Evolutionary conservation across 2,329 filamentous ascomycete genomes (phyloP).

Genomic region (Parasarocladium wereldwijsianum): DNA sequence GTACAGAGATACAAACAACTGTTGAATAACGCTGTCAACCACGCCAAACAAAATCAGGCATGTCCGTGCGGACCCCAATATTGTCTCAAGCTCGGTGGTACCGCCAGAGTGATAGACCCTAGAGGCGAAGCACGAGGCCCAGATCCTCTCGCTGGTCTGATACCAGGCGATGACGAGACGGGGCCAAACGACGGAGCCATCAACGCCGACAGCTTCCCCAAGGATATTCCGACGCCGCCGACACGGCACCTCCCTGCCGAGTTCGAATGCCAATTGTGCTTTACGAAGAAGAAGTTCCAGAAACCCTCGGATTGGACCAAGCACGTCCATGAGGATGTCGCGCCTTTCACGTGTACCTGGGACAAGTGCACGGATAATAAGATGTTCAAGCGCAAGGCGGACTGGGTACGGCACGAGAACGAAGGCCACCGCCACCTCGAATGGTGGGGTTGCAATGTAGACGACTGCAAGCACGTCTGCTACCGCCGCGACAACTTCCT

Average conservation of each 20-base stretch:
- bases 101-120: slow-evolving; percentile 44
- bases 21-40: slow-evolving; percentile 54
- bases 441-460: slow-evolving; percentile 76
- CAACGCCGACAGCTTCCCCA: slow-evolving; percentile 59
- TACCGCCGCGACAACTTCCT: slow-evolving; percentile 86
- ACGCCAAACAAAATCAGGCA: slow-evolving; percentile 43
- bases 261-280: slow-evolving; percentile 84
- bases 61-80: slow-evolving; percentile 48
- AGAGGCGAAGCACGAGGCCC: slow-evolving; percentile 43
- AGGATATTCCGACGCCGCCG: slow-evolving; percentile 69
- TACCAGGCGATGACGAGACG: slow-evolving; percentile 47
- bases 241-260: slow-evolving; percentile 64
- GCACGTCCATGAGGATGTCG: slow-evolving; percentile 85
- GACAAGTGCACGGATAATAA: slow-evolving; percentile 70
- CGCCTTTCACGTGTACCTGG: slow-evolving; percentile 89
- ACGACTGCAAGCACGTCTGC: slow-evolving; percentile 69
- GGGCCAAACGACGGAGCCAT: slow-evolving; percentile 56
- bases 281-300: slow-evolving; percentile 67
- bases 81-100: slow-evolving; percentile 55
- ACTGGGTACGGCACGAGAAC: slow-evolving; percentile 91
- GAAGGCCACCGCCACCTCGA: slow-evolving; percentile 81
- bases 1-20: slow-evolving; percentile 65
- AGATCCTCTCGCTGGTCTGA: slow-evolving; percentile 40
- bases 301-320: slow-evolving; percentile 97
- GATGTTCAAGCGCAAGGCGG: slow-evolving; percentile 88